Percentiles rank a stretch among this genome's conserved stretches.
These are phyloP conservation scores for Marsdenia floribunda DNA, from an alignment of 257 asterid genomes.

Conservation along the genomic window DNA sequence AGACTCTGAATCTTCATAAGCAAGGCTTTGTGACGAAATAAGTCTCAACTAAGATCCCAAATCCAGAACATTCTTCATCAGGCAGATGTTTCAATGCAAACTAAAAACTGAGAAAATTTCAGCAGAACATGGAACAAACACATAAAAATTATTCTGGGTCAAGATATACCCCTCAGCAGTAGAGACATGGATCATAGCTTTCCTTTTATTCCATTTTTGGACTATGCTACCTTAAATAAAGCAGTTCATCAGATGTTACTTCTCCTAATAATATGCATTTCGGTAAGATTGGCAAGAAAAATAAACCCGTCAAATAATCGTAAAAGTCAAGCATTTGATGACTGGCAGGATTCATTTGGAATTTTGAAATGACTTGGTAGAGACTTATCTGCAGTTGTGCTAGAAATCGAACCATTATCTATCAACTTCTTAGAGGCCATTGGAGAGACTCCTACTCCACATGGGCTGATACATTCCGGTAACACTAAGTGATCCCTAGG, in stretches of 20 bases:
- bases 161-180: neutral
- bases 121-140: neutral
- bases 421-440: neutral
- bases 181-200: neutral
- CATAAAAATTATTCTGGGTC: neutral
- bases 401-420: neutral
- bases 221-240: neutral
- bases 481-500: neutral
- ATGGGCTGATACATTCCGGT: neutral
- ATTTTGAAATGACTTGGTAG: neutral
- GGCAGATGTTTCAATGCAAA: neutral
- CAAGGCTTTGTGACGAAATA: neutral
- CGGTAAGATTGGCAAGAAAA: neutral
- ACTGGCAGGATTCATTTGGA: neutral
- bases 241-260: neutral
- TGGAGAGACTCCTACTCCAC: neutral
- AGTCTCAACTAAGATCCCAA: neutral
- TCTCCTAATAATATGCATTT: neutral
- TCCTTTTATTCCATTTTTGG: neutral
- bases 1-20: neutral
- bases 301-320: neutral
- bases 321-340: neutral
- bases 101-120: neutral
- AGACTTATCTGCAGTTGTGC: neutral
- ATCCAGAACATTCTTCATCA: neutral